A percentile compares a stretch with the other conserved stretches of the same genome.
These are phyloP conservation scores for Arabis alpina DNA, from an alignment of 345 rosid species.

Conservation along the genomic window DNA sequence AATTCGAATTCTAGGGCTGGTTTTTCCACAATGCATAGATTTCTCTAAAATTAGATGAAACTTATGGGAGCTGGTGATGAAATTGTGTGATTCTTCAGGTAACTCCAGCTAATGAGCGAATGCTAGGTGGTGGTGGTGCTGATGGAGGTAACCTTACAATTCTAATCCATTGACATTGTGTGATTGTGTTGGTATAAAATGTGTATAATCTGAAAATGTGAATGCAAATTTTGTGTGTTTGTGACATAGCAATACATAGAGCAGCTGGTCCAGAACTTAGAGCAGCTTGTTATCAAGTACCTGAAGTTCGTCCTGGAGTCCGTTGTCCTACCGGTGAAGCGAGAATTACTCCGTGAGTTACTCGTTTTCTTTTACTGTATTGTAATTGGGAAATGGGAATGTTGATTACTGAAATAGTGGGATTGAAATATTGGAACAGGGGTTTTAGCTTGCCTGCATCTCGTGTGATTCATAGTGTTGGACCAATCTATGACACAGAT, in stretches of 20 bases:
- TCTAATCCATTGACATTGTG: neutral
- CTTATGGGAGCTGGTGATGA: neutral
- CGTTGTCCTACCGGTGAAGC: conserved; percentile 92
- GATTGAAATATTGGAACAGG: conserved; percentile 47
- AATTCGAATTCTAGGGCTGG: conserved; percentile 3
- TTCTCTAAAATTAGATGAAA: neutral
- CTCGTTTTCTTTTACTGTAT: conserved; percentile 12
- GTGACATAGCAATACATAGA: conserved; percentile 68
- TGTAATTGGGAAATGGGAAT: no score
- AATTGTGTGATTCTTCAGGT: conserved; percentile 49
- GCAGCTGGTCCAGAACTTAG: conserved; percentile 81
- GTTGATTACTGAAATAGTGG: conserved; percentile 18
- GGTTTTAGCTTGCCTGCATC: conserved; percentile 79
- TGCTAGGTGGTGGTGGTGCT: conserved; percentile 97
- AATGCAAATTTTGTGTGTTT: neutral
- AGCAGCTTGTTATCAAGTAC: conserved; percentile 71
- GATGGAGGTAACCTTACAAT: conserved; percentile 76
- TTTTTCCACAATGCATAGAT: neutral
- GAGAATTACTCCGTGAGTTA: conserved; percentile 71
- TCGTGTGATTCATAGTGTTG: conserved; percentile 81
- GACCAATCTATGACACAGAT: conserved; percentile 65
- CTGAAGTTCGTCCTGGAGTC: conserved; percentile 65
- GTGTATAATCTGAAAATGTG: neutral
- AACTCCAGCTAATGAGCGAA: conserved; percentile 79
- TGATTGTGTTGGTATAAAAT: neutral